phyloP scores from a whole-genome alignment of 371 early-diverging fungal genomes.

The Syncephalastrum contaminatum region DNA sequence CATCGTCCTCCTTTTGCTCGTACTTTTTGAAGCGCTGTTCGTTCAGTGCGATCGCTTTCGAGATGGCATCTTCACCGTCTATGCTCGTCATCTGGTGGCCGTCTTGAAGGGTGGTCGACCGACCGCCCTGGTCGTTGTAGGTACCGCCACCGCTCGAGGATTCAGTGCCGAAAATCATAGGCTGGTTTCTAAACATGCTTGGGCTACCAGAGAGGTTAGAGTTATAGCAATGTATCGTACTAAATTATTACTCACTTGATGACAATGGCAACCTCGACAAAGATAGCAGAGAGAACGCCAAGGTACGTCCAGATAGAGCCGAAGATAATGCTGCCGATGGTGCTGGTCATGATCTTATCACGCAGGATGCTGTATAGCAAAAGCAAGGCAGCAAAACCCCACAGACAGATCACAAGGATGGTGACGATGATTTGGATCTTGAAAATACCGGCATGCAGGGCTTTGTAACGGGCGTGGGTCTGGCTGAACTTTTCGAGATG shows the following conservation, averaged over 20 bases:
- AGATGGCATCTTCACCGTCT: slow-evolving; percentile 3
- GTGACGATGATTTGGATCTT: slow-evolving; percentile 17
- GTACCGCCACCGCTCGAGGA: not conserved
- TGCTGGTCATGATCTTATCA: slow-evolving; percentile 11
- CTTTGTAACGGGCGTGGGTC: slow-evolving; percentile 7
- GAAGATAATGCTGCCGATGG: slow-evolving; percentile 8
- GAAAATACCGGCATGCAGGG: slow-evolving; percentile 19
- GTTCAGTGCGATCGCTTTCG: slow-evolving; percentile 5
- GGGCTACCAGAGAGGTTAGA: not conserved
- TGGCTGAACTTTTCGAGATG: slow-evolving; percentile 17
- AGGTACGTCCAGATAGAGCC: slow-evolving; percentile 16
- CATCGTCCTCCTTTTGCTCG: too few relatives aligned
- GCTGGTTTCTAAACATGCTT: not conserved
- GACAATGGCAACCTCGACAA: slow-evolving; percentile 16
- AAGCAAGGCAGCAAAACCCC: slow-evolving; percentile 12
- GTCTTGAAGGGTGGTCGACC: not conserved
- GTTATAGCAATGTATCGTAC: not conserved
- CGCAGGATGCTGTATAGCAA: slow-evolving; percentile 20
- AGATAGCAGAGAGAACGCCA: slow-evolving; percentile 12
- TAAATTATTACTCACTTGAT: slow-evolving; percentile 7
- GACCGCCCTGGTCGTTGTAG: not conserved
- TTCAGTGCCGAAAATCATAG: not conserved
- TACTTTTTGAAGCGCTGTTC: too few relatives aligned
- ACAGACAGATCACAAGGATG: slow-evolving; percentile 12
- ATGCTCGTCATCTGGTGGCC: not conserved